Base-by-base conservation (phyloP, 805 yeast genomes). In the Saccharomycodes ludwigii region DNA sequence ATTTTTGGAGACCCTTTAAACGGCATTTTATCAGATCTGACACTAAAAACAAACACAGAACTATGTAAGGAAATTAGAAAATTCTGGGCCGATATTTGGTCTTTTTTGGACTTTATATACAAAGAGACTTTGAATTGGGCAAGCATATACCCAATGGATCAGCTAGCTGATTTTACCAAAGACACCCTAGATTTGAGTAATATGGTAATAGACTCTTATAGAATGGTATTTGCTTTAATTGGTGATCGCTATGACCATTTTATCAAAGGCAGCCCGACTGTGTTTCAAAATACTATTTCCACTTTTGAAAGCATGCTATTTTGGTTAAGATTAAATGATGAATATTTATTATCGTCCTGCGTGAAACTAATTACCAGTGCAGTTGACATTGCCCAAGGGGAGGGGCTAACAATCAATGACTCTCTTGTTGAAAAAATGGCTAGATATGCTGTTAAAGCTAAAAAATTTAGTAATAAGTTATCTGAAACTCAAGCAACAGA, bases 271-370 rank as follows among this genome's bases (percentile, higher is more conserved):
- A n/a, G n/a, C n/a, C 38, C 42, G 32, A 51, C 54, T 13, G 47
- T 79, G n/a, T 66, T 78, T 35, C 50, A 58, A 7, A 65, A 65
- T 17, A 65, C 80, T 21, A 62, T 80, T 48, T 56, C 61, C n/a
- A 71, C 91, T 0, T 71, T 86, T 37, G 65, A 65, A 10, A 63
- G 73, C 32, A 74, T 82, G 63, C 64, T 82, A 21, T 76, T 73
- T 24, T 81, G 96, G 93, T 61, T 88, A 18, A 65, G 91, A 37
- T 60, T 88, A 29, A 83, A 88, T 37, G 96, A 86, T 52, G n/a
- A n/a, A n/a, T n/a, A n/a, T n/a, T n/a, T n/a, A n/a, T 58, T 82
- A 27, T 66, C 66, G 17, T 68, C 83, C 1, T 83, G 95, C 61
- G 86, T 82, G 5, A 65, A 66, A 16, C 59, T 84, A 29, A 78